phyloP scores from a whole-genome alignment of 2,329 filamentous ascomycete species.

The Hypoxylon sp. region DNA sequence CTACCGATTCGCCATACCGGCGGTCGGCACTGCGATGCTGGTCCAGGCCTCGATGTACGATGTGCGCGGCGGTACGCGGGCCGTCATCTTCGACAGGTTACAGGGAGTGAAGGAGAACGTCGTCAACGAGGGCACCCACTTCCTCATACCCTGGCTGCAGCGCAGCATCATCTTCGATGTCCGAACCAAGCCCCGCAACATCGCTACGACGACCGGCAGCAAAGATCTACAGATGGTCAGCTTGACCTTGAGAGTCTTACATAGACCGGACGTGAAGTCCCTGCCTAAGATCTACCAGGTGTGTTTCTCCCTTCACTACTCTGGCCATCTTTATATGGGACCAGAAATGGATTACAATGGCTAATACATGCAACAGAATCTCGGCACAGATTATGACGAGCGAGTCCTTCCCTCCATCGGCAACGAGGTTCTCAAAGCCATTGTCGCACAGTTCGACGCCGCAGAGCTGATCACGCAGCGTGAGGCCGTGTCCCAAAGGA shows the following conservation, averaged over 20 bases:
- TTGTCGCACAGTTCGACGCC: conserved; percentile 98
- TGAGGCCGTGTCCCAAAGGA: conserved; percentile 95
- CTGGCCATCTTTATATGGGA: background rate
- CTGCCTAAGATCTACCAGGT: conserved; percentile 99
- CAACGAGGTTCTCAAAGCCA: conserved; percentile 98
- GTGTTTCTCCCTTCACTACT: conserved; percentile 47
- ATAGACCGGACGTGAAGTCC: conserved; percentile 91
- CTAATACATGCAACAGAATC: conserved; percentile 72
- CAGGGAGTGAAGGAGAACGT: conserved; percentile 93
- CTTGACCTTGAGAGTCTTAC: conserved; percentile 93
- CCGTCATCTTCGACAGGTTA: conserved; percentile 97
- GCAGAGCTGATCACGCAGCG: conserved; percentile 99
- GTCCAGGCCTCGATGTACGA: conserved; percentile 91
- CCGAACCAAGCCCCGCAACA: conserved; percentile 95
- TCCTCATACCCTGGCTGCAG: conserved; percentile 95
- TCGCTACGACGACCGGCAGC: conserved; percentile 95
- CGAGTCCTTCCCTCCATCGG: conserved; percentile 97
- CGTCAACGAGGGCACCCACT: conserved; percentile 96
- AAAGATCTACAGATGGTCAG: conserved; percentile 99
- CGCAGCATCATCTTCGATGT: conserved; percentile 96
- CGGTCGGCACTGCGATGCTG: conserved; percentile 74
- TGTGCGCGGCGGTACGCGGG: conserved; percentile 92
- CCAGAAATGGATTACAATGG: background rate
- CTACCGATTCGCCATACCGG: conserved; percentile 79
- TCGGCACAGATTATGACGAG: conserved; percentile 98